Evolutionary conservation across 1,284 basidiomycete genomes (phyloP).

Genomic region (Microbotryum violaceum): DNA sequence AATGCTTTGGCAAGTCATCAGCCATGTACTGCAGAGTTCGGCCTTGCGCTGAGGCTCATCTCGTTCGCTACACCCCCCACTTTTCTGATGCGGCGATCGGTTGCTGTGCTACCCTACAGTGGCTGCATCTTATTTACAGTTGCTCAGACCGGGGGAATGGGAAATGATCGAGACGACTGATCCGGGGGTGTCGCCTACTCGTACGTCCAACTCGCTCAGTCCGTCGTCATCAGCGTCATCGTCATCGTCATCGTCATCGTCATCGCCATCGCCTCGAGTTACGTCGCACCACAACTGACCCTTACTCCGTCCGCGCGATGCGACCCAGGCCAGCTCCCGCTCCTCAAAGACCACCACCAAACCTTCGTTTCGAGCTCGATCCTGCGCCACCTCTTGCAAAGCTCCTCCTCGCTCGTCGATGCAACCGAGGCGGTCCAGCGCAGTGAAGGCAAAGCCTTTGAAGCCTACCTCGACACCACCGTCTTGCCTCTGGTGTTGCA

Average conservation of each 20-base stretch:
- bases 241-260: too few relatives aligned
- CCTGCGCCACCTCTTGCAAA: slow-evolving; percentile 15
- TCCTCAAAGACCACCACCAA: slow-evolving; percentile 16
- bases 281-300: not conserved
- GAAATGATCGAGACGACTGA: slow-evolving; percentile 16
- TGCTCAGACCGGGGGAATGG: slow-evolving; percentile 23
- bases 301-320: not conserved
- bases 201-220: not conserved
- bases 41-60: too few relatives aligned
- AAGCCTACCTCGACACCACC: slow-evolving; percentile 21
- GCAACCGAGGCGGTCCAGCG: not conserved
- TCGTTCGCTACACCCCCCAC: not conserved
- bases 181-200: slow-evolving; percentile 5
- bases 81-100: not conserved
- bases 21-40: too few relatives aligned
- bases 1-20: slow-evolving; percentile 15
- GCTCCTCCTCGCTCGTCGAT: not conserved
- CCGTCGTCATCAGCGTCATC: not conserved
- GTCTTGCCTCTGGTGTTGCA: slow-evolving; percentile 28
- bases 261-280: not conserved
- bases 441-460: slow-evolving; percentile 17
- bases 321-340: slow-evolving; percentile 15
- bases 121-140: slow-evolving; percentile 27
- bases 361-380: slow-evolving; percentile 12
- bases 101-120: not conserved